Evolutionary conservation across 169 alveolate species (phyloP), one percentile per base, ranked within the genome.

Genomic region (Eimeria acervulina): DNA sequence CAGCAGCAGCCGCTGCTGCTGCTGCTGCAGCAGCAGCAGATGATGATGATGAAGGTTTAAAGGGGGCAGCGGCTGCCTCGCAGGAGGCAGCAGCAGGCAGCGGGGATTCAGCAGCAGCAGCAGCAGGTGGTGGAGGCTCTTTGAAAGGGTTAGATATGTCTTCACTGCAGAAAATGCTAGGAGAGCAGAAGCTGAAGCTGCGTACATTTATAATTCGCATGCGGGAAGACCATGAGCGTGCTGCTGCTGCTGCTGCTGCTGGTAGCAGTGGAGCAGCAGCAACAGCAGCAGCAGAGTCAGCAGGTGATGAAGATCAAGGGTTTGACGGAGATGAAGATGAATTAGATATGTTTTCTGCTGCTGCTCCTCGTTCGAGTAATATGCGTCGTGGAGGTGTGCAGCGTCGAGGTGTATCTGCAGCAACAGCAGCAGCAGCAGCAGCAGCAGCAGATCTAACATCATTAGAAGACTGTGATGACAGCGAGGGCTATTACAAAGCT

Each of bases 401-500:
- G 51, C 52, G 12, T 59, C 21, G 51, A 40, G 10, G 76, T 55
- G 42, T 44, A 21, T 17, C 17, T 52, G 28, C 31, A 47, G n/a
- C 47, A 21, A 78, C 47, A 13, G 55, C 90, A 61, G 85, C 68
- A 13, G 55, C 55, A 26, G 55, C 55, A 47, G 12, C 55, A 47
- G 55, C 55, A 47, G 55, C 55, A 47, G 55, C 55, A 47, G 12
- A 47, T 47, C 5, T 47, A 12, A 47, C 55, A 47, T 5, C 55
- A 47, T 7, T 80, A 15, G 97, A 91, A 5, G 81, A 95, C 95
- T 78, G 87, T 81, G 66, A 91, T 74, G 97, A 95, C 33, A 51
- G 76, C 12, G 97, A 95, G 28, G 97, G 97, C 1, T 95, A 95
- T 66, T 95, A 95, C 23, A 94, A 97, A 98, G 98, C 99, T 28